These are phyloP conservation scores for Aspergillus melleus DNA, from an alignment of 2,329 filamentous ascomycete genomes.

Conservation along the genomic window DNA sequence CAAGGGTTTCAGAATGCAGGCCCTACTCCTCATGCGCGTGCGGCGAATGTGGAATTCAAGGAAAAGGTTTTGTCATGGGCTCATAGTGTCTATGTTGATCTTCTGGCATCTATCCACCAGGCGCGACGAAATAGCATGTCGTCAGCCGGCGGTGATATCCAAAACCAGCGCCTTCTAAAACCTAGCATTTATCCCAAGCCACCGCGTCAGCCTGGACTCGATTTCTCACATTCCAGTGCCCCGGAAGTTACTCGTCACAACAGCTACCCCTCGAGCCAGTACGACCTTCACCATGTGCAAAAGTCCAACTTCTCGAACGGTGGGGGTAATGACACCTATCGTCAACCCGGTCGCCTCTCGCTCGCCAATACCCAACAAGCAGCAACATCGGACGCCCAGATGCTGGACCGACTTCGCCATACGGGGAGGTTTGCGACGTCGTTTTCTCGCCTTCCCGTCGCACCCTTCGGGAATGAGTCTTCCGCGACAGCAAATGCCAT, in stretches of 20 bases:
- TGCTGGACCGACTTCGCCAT: constrained; percentile 32
- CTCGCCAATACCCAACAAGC: constrained; percentile 27
- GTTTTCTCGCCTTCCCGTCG: constrained; percentile 34
- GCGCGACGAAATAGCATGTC: constrained; percentile 49
- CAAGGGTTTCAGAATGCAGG: constrained; percentile 24
- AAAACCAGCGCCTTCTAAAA: constrained; percentile 48
- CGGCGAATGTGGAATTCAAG: constrained; percentile 57
- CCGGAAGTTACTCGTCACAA: constrained; percentile 32
- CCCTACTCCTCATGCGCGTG: constrained; percentile 23
- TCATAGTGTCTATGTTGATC: constrained; percentile 70
- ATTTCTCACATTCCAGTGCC: constrained; percentile 42
- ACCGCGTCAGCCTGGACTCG: constrained; percentile 56
- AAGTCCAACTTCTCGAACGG: constrained; percentile 15
- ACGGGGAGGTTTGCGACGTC: constrained; percentile 31
- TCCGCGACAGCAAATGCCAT: constrained; percentile 60
- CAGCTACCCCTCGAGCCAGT: constrained; percentile 39
- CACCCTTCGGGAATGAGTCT: constrained; percentile 32
- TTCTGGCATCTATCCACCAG: constrained; percentile 65
- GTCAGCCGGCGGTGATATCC: constrained; percentile 43
- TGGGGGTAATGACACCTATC: constrained; percentile 16
- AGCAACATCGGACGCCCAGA: constrained; percentile 27
- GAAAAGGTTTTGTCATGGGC: constrained; percentile 69
- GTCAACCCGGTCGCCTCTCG: constrained; percentile 26
- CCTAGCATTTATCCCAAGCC: constrained; percentile 64
- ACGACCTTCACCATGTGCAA: constrained; percentile 26